Evolutionary conservation across 805 yeast species (phyloP).

Genomic region (Candida fluviatilis): DNA sequence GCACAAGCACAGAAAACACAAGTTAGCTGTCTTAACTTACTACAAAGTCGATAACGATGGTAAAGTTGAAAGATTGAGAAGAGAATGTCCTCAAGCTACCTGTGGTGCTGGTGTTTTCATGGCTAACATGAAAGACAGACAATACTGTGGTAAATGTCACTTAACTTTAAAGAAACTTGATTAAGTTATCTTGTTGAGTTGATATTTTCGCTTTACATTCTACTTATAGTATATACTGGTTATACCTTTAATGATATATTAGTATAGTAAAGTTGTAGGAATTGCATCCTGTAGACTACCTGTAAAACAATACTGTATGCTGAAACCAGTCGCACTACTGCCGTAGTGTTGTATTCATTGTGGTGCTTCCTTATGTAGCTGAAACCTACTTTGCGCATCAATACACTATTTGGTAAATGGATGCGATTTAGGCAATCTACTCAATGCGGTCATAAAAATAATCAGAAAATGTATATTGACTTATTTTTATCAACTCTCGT

Average conservation of each 20-base stretch:
- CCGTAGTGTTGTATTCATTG: too few species aligned
- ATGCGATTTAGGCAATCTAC: too few species aligned
- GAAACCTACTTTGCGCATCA: too few species aligned
- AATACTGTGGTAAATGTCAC: conserved; percentile 99
- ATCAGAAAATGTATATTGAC: too few species aligned
- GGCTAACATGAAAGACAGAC: conserved; percentile 99
- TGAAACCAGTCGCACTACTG: too few species aligned
- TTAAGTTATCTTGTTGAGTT: neutral
- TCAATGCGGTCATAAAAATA: too few species aligned
- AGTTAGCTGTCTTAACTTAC: conserved; percentile 98
- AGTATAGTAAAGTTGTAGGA: neutral
- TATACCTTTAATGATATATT: neutral
- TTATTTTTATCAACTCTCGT: too few species aligned
- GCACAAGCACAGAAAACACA: conserved; percentile 99
- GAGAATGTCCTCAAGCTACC: conserved; percentile 88
- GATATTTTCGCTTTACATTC: neutral
- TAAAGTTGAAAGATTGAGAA: conserved; percentile 96
- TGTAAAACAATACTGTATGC: too few species aligned
- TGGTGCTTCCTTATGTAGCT: too few species aligned
- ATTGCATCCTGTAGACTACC: too few species aligned
- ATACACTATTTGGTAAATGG: too few species aligned
- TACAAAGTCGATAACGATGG: conserved; percentile 99
- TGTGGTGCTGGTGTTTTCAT: conserved; percentile 99
- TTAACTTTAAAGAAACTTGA: conserved; percentile 62
- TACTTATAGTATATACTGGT: neutral